Evolutionary conservation across 2,329 filamentous ascomycete genomes (phyloP).

Genomic region (Cyanodermella asteris): DNA sequence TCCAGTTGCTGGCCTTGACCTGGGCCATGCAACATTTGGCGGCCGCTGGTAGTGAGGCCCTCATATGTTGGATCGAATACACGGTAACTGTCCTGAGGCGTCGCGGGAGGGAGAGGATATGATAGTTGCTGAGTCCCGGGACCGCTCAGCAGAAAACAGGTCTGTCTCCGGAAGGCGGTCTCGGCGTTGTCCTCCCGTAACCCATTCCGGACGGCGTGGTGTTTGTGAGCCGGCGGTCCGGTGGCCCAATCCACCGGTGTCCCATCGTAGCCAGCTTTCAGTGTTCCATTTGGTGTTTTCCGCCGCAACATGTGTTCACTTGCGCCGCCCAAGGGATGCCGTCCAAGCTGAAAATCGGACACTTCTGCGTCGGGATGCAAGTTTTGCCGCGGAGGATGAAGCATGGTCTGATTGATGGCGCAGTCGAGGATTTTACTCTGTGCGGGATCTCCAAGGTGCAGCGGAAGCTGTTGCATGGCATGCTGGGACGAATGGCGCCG

Average conservation of each 20-base stretch:
- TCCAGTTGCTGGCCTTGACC: too few relatives aligned
- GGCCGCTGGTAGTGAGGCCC: slow-evolving; percentile 25
- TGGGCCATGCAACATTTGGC: too few relatives aligned
- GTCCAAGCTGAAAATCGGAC: slow-evolving; percentile 20
- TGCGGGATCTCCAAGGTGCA: too few relatives aligned
- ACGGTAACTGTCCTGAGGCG: slow-evolving; percentile 1
- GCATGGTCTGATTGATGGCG: too few relatives aligned
- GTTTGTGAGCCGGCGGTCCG: slow-evolving; percentile 59
- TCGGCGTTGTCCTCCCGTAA: not conserved
- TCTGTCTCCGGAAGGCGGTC: slow-evolving; percentile 12
- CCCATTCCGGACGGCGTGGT: slow-evolving; percentile 20
- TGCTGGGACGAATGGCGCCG: too few relatives aligned
- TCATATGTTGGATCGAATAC: slow-evolving; percentile 9
- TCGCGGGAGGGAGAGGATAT: too few relatives aligned
- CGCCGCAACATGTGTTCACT: slow-evolving; percentile 72
- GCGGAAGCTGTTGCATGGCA: too few relatives aligned
- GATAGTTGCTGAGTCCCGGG: slow-evolving; percentile 8
- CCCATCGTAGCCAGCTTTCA: slow-evolving; percentile 79
- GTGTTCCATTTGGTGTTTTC: slow-evolving; percentile 85
- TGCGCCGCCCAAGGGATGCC: too few relatives aligned
- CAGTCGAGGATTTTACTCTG: too few relatives aligned
- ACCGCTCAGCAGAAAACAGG: slow-evolving; percentile 15
- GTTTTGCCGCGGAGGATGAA: too few relatives aligned
- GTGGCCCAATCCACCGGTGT: slow-evolving; percentile 50
- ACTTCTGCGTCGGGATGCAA: too few relatives aligned